Evolutionary conservation across 208 protist genomes (phyloP).

Genomic region (Leptomonas seymouri): DNA sequence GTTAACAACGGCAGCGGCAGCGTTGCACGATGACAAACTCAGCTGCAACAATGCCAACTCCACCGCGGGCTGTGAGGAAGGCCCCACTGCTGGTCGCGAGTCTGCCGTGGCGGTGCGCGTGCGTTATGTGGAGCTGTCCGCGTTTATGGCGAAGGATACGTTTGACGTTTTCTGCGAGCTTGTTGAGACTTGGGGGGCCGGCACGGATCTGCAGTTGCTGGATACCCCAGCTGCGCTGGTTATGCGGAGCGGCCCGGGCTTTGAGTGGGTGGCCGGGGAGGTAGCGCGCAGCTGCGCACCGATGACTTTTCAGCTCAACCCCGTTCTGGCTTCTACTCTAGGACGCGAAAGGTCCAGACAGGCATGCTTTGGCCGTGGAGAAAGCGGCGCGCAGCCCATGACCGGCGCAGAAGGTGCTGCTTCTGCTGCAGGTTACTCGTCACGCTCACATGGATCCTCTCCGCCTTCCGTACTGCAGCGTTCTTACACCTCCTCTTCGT

Average conservation of each 20-base stretch:
- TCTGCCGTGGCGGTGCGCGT: slow-evolving; percentile 44
- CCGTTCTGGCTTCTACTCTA: slow-evolving; percentile 4
- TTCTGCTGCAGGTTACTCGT: too few relatives aligned
- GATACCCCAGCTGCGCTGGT: slow-evolving; percentile 54
- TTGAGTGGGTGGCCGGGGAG: slow-evolving; percentile 46
- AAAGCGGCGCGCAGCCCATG: background rate
- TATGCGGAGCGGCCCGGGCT: slow-evolving; percentile 52
- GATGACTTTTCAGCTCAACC: slow-evolving; percentile 43
- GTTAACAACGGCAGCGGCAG: background rate
- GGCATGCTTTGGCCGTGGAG: background rate
- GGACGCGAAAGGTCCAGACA: background rate
- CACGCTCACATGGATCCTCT: background rate
- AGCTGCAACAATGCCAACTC: background rate
- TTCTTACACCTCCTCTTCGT: background rate
- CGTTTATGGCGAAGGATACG: slow-evolving; percentile 61
- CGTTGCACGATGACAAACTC: background rate
- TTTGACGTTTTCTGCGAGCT: slow-evolving; percentile 44
- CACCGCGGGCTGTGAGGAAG: background rate
- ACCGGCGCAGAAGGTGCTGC: background rate
- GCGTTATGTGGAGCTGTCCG: slow-evolving; percentile 43
- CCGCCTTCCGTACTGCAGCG: background rate
- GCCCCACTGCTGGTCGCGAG: background rate
- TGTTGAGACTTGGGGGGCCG: slow-evolving; percentile 30
- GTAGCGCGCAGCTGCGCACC: slow-evolving; percentile 41
- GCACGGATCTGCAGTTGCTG: slow-evolving; percentile 38